phyloP scores from a whole-genome alignment of 345 rosid genomes.

The Melaleuca quinquenervia region DNA sequence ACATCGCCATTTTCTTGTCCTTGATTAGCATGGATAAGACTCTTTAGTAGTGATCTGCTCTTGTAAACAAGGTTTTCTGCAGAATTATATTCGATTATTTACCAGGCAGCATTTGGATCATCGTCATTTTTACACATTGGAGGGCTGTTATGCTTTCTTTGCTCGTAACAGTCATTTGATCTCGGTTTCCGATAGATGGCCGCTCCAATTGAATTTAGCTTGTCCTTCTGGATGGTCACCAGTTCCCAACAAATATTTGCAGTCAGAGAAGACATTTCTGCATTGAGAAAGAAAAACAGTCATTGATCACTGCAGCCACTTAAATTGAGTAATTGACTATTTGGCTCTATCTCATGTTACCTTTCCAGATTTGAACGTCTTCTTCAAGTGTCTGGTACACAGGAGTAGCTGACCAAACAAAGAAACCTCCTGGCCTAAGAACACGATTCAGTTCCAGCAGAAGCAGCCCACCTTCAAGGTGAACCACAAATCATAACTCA shows the following conservation, averaged over 20 bases:
- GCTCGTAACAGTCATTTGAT: conserved; percentile 68
- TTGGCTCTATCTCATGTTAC: conserved; percentile 10
- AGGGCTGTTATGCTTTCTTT: conserved; percentile 48
- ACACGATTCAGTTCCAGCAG: conserved; percentile 83
- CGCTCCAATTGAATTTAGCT: conserved; percentile 59
- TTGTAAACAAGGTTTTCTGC: background rate
- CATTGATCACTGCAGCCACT: background rate
- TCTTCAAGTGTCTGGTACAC: conserved; percentile 68
- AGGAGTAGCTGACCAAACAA: conserved; percentile 96
- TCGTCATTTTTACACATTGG: conserved; percentile 68
- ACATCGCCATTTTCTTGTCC: background rate
- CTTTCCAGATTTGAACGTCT: conserved; percentile 80
- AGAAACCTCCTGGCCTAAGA: conserved; percentile 82
- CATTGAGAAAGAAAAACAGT: background rate
- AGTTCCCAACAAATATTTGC: conserved; percentile 83
- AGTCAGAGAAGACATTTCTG: conserved; percentile 75
- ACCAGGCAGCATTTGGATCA: conserved; percentile 92
- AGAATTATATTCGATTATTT: background rate
- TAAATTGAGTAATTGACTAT: background rate
- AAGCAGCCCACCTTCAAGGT: conserved; percentile 45
- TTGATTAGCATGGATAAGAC: background rate
- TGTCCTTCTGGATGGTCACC: conserved; percentile 68
- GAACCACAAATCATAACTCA: background rate
- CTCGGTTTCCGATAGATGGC: conserved; percentile 75
- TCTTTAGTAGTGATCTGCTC: background rate